Evolutionary conservation across 495 filamentous ascomycete species (phyloP).

Genomic region (Astrothelium macrocarpum): DNA sequence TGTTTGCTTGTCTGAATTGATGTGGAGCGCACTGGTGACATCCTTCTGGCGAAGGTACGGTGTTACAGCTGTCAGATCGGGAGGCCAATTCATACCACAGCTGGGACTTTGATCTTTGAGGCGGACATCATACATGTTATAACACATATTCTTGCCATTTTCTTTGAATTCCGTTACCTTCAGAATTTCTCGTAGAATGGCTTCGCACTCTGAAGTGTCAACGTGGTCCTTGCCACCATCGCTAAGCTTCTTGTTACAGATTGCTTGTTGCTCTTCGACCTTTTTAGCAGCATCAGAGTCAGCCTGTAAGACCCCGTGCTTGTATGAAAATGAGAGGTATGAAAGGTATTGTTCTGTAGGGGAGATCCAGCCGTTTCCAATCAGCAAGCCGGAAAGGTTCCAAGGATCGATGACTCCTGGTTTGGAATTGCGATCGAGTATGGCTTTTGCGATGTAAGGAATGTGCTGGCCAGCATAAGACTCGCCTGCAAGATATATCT

Average conservation of each 20-base stretch:
- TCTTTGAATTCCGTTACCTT: conserved; percentile 42
- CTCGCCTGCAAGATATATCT: conserved; percentile 92
- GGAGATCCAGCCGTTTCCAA: conserved; percentile 96
- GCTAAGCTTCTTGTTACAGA: conserved; percentile 50
- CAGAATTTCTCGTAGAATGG: conserved; percentile 60
- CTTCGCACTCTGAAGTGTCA: conserved; percentile 61
- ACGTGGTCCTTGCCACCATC: conserved; percentile 50
- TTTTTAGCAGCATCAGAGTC: conserved; percentile 53
- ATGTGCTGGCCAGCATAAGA: conserved; percentile 97
- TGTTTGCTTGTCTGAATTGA: conserved; percentile 67
- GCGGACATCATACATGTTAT: conserved; percentile 94
- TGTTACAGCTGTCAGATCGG: conserved; percentile 63
- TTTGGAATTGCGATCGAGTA: conserved; percentile 71
- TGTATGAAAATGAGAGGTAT: conserved; percentile 70
- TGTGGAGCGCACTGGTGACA: conserved; percentile 68
- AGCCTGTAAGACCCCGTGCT: conserved; percentile 58
- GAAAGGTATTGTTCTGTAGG: conserved; percentile 83
- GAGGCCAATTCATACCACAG: conserved; percentile 95
- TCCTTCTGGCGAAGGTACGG: conserved; percentile 80
- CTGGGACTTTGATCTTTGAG: conserved; percentile 59
- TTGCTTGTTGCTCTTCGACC: conserved; percentile 60
- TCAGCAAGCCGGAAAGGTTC: conserved; percentile 81
- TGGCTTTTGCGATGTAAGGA: conserved; percentile 83
- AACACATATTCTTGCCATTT: conserved; percentile 47
- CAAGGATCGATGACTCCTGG: conserved; percentile 39